Evolutionary conservation across 805 yeast genomes (phyloP), one percentile per base, ranked within the genome.

Genomic region (Ogataea zsoltii): DNA sequence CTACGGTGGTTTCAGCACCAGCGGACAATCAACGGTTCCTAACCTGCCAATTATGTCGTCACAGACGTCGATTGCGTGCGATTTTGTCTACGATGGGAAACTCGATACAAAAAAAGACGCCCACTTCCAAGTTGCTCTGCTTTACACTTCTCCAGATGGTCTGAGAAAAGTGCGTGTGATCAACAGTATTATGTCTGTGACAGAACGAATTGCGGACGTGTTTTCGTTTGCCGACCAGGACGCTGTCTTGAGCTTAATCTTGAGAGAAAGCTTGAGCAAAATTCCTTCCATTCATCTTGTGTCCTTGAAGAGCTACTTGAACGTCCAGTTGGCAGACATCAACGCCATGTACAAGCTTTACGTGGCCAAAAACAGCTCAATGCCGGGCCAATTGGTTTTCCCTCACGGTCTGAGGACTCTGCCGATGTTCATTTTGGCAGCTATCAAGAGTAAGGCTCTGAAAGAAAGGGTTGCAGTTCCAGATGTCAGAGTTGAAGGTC

Each of bases 121-220:
- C 17, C 94, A 89, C 63, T 88, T 92, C 71, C 99, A 94, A 67
- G 85, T 88, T 1, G 97, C 98, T 0, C 55, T 94, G 21, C 69
- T 94, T 44, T 92, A 90, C 62, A 91, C 97, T 0, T 86, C 89
- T 38, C 60, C 74, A 2, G 74, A 74, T 38, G 99, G 99, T 17
- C 67, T 74, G 7, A 72, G 97, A 53, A 84, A 88, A 56, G 92
- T 94, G 13, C 76, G 99, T 50, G 90, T 90, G n/a, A 77, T 87
- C 39, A 94, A 94, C 60, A 70, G 82, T 45, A 84, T 85, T n/a
- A 79, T 88, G 38, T 87, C 96, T 0, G 91, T 88, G 13, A 80
- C 94, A 2, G 85, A 83, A 49, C 76, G 88, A 44, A 68, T 85
- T 33, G 76, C 76, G 39, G 90, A 85, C 45, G 83, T 89, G 6